phyloP scores from a whole-genome alignment of 1,284 basidiomycete species.

The Ustilago vetiveriae region DNA sequence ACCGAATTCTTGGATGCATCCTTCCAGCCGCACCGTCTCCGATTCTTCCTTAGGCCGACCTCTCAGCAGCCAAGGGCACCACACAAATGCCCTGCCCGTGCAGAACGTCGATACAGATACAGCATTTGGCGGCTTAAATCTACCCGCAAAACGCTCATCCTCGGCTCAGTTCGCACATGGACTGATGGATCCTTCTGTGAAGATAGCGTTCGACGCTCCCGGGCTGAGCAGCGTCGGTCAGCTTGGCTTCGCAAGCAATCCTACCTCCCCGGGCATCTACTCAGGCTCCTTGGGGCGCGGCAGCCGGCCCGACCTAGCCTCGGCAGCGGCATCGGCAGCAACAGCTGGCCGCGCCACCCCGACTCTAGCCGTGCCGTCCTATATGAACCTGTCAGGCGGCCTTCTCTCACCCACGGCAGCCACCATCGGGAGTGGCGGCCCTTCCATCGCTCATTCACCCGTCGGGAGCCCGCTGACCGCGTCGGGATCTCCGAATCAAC shows the following conservation, averaged over 20 bases:
- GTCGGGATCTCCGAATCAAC: constrained; percentile 16
- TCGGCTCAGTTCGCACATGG: constrained; percentile 18
- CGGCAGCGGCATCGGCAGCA: constrained; percentile 1
- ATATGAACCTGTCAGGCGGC: constrained; percentile 41
- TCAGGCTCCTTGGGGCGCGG: constrained; percentile 12
- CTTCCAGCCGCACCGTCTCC: constrained; percentile 14
- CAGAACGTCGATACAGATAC: constrained; percentile 5
- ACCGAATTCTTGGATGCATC: constrained; percentile 46
- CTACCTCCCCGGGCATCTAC: constrained; percentile 9
- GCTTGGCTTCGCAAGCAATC: constrained; percentile 5
- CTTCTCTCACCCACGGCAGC: constrained; percentile 52
- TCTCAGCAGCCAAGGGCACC: constrained; percentile 39
- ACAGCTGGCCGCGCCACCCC: constrained; percentile 28
- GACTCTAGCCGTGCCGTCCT: constrained; percentile 25
- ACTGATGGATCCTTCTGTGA: constrained; percentile 7
- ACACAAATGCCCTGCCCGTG: neutral
- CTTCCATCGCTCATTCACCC: constrained; percentile 25
- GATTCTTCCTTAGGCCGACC: constrained; percentile 15
- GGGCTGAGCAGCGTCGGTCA: neutral
- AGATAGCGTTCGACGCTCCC: constrained; percentile 2
- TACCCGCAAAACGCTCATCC: constrained; percentile 14
- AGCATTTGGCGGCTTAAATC: constrained; percentile 5
- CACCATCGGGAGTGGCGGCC: constrained; percentile 28
- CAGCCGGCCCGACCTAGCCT: neutral
- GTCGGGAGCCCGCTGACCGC: constrained; percentile 31